Base-by-base conservation (phyloP, 257 asterid species). In the Penstemon barbatus region DNA sequence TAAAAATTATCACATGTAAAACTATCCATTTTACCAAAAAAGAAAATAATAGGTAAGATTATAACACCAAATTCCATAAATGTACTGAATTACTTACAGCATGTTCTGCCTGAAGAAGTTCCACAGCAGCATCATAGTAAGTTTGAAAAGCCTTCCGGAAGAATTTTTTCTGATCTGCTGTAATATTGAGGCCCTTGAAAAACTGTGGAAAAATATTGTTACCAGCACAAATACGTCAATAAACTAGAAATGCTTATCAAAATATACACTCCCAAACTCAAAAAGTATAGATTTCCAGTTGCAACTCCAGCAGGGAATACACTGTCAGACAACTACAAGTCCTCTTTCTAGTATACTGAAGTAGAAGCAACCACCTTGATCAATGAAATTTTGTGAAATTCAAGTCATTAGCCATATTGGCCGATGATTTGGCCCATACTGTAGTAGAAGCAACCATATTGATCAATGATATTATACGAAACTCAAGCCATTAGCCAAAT, bases 101-200 rank as follows among this genome's bases (percentile, higher is more conserved):
- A 79, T 89, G 99, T 80, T 94, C 99, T 44, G 97, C 82, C 71
- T 76, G 92, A 80, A 94, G 99, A 77, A 87, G 86, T 78, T 91
- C 97, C 76, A 87, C 86, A 52, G 78, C 82, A 76, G 97, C 85
- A 68, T 89, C 97, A 78, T 94, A 86, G 85, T 89, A 94, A 18
- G 84, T 78, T 66, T 86, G 97, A 77, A 83, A 81, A 36, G 93
- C 90, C 88, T 91, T 94, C 75, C 88, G 85, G 38, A 91, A 84
- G 75, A 74, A 57, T 74, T 85, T 94, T 73, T 86, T 91, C 77
- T 89, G 96, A 58, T 94, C 99, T 65, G 80, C 83, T 18, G 96
- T 84, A 71, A 89, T 76, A 80, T 81, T 94, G 39, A 94, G 97
- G 75, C 87, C 86, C 88, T 87, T 89, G 80, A 82, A 80, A 76